These are phyloP conservation scores for Rhynchospora tenuis DNA, from an alignment of 176 grass and related monocot genomes.

Conservation along the genomic window DNA sequence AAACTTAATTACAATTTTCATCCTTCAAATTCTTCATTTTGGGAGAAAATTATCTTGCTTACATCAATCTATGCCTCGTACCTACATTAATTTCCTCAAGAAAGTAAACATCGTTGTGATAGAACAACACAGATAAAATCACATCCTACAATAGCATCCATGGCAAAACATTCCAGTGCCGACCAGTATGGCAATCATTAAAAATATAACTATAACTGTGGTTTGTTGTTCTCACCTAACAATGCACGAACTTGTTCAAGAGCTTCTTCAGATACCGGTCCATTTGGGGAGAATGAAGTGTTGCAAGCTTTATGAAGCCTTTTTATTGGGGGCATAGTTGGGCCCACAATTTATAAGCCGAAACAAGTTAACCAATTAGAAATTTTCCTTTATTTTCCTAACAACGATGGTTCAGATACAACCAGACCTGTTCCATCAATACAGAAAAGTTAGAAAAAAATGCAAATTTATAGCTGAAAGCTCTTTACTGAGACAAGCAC, in stretches of 20 bases:
- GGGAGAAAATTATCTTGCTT: background rate
- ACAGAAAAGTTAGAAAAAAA: background rate
- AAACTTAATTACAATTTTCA: background rate
- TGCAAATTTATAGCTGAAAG: background rate
- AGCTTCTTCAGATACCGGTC: constrained; percentile 78
- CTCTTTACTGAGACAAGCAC: background rate
- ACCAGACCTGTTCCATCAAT: constrained; percentile 6
- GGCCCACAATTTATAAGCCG: constrained; percentile 14
- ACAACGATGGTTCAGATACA: background rate
- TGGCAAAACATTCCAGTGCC: background rate
- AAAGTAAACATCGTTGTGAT: background rate
- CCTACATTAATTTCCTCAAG: background rate
- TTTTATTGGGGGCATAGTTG: constrained; percentile 87
- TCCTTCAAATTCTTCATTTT: background rate
- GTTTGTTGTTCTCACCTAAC: constrained; percentile 54
- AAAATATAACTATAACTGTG: background rate
- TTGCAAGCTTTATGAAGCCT: constrained; percentile 71
- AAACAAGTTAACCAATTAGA: constrained; percentile 4
- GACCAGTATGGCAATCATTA: background rate
- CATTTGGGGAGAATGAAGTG: constrained; percentile 71
- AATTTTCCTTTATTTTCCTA: background rate
- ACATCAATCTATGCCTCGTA: background rate
- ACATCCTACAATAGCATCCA: background rate
- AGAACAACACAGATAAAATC: background rate
- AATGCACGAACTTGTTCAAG: constrained; percentile 71